phyloP scores from a whole-genome alignment of 805 yeast genomes.

The Hanseniaspora jakobsenii region DNA sequence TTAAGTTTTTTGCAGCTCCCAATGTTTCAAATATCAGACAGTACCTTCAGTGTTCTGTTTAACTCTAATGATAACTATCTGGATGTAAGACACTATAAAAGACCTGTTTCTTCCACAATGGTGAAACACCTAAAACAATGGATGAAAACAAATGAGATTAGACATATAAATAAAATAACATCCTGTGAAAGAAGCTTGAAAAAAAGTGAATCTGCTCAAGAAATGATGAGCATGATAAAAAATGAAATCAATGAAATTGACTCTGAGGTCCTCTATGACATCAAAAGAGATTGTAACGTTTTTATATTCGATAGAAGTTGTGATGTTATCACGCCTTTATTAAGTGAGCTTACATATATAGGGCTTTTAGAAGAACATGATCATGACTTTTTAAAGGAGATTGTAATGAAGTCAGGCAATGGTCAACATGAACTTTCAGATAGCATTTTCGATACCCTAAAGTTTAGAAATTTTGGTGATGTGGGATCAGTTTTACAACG shows the following conservation, averaged over 20 bases:
- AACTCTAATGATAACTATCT: too few relatives aligned
- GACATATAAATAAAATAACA: conserved; percentile 3
- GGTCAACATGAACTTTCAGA: conserved; percentile 23
- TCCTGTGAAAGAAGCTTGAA: conserved; percentile 16
- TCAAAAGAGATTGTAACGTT: conserved; percentile 48
- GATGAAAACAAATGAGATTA: conserved; percentile 1
- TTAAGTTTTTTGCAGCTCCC: conserved; percentile 5
- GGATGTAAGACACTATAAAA: too few relatives aligned
- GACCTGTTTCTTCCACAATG: neutral
- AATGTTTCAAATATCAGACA: conserved; percentile 6
- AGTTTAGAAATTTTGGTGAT: conserved; percentile 61
- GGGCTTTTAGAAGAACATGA: conserved; percentile 69
- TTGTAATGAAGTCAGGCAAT: conserved; percentile 22
- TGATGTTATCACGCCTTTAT: conserved; percentile 58
- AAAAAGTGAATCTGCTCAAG: conserved; percentile 17
- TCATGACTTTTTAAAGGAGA: conserved; percentile 38
- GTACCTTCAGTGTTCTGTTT: neutral
- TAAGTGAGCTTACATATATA: conserved; percentile 67
- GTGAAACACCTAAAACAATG: neutral
- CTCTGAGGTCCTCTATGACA: conserved; percentile 1
- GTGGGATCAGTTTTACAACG: conserved; percentile 63
- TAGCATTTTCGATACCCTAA: conserved; percentile 29
- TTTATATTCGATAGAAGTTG: conserved; percentile 67
- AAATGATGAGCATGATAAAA: conserved; percentile 23
- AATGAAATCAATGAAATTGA: conserved; percentile 29